A percentile compares a stretch with the other conserved stretches of the same genome.
Evolutionary conservation across 1,139 yeast genomes (phyloP).

Genomic region (Suhomyces coccinellae): DNA sequence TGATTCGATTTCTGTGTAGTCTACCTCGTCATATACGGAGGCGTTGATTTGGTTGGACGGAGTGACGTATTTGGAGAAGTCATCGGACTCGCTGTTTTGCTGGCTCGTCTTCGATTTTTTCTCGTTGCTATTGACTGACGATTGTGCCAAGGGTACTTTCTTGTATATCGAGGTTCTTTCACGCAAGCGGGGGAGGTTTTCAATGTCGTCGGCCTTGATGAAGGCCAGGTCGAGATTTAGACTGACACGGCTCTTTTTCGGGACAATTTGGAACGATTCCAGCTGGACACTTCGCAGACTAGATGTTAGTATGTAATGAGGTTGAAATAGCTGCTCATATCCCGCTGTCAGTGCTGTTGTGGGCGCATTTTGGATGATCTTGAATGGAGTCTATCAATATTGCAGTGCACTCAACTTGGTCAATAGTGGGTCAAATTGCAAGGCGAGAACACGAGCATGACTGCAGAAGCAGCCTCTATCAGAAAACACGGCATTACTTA

Average conservation of each 20-base stretch:
- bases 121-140: neutral
- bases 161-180: conserved; percentile 10
- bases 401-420: neutral
- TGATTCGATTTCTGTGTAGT: conserved; percentile 5
- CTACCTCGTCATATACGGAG: conserved; percentile 6
- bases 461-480: too few species aligned
- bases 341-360: neutral
- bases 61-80: conserved; percentile 2
- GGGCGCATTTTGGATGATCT: neutral
- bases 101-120: neutral
- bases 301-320: neutral
- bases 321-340: too few species aligned
- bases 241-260: conserved; percentile 10
- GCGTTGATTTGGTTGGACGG: conserved; percentile 9
- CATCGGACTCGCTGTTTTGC: neutral
- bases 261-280: conserved; percentile 14
- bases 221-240: conserved; percentile 28
- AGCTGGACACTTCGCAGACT: conserved; percentile 16
- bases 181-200: conserved; percentile 26
- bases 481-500: conserved; percentile 24
- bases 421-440: neutral
- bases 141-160: conserved; percentile 3
- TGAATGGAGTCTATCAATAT: too few species aligned
- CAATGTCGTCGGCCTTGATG: conserved; percentile 24
- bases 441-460: neutral